Evolutionary conservation across 805 yeast species (phyloP).

Genomic region (Metschnikowia anglica): DNA sequence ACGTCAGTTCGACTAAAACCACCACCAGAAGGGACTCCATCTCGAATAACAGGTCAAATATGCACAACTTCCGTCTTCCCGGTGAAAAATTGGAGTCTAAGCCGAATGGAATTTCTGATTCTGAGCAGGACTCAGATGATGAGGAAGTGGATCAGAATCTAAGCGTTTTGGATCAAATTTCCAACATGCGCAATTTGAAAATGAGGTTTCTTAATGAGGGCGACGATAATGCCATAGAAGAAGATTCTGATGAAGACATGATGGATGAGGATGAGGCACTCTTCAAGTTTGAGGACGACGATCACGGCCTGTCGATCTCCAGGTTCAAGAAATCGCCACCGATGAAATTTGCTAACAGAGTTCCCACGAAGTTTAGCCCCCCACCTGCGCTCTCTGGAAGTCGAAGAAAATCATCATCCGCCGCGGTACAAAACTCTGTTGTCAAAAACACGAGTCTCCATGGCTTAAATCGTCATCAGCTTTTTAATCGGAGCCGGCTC

Average conservation of each 20-base stretch:
- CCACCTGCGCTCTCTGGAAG: conserved; percentile 32
- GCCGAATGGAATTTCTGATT: conserved; percentile 30
- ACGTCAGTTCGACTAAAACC: conserved; percentile 8
- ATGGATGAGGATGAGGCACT: conserved; percentile 28
- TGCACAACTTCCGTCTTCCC: conserved; percentile 50
- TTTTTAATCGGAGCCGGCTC: conserved; percentile 40
- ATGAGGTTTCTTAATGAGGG: conserved; percentile 24
- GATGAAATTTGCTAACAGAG: conserved; percentile 43
- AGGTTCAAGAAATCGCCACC: conserved; percentile 32
- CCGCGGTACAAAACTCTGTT: conserved; percentile 19
- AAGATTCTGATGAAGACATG: conserved; percentile 39
- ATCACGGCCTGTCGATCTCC: conserved; percentile 1
- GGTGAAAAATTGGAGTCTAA: conserved; percentile 23
- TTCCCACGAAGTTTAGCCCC: conserved; percentile 38
- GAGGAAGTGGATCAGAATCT: conserved; percentile 20
- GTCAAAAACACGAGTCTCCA: conserved; percentile 24
- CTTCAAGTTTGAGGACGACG: conserved; percentile 30
- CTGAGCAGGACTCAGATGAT: conserved; percentile 31
- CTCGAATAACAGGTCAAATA: conserved; percentile 44
- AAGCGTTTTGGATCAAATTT: conserved; percentile 17
- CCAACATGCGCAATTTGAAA: conserved; percentile 6
- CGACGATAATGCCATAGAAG: conserved; percentile 35
- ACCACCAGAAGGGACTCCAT: conserved; percentile 49
- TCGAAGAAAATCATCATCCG: conserved; percentile 32
- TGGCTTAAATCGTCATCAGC: conserved; percentile 26